Percentiles rank a stretch among this genome's conserved stretches.
Evolutionary conservation across 2,329 filamentous ascomycete species (phyloP).

Genomic region (Teratosphaeria destructans): DNA sequence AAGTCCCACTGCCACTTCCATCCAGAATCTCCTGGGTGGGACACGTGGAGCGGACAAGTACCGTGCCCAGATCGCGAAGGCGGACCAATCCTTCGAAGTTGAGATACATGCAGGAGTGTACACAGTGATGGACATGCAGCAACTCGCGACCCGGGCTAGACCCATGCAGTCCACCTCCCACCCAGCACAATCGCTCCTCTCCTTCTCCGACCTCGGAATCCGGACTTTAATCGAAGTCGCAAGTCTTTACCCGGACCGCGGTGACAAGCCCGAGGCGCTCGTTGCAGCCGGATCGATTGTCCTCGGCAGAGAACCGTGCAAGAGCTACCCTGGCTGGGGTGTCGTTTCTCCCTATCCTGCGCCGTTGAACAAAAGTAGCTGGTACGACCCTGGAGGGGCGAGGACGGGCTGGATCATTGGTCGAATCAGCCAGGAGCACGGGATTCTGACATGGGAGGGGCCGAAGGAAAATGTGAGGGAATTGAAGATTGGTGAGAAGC

Average conservation of each 20-base stretch:
- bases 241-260: constrained; percentile 53
- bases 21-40: constrained; percentile 46
- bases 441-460: constrained; percentile 54
- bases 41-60: constrained; percentile 29
- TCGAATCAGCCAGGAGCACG: constrained; percentile 69
- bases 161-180: constrained; percentile 25
- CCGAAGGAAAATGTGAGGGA: constrained; percentile 31
- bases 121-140: constrained; percentile 65
- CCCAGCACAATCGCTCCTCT: constrained; percentile 23
- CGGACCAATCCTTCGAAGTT: constrained; percentile 32
- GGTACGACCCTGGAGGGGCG: constrained; percentile 29
- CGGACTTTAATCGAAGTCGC: constrained; percentile 63
- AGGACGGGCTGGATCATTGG: constrained; percentile 55
- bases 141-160: constrained; percentile 60
- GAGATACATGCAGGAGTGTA: constrained; percentile 73
- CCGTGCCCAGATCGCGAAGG: constrained; percentile 24
- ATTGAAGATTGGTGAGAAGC: constrained; percentile 53
- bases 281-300: constrained; percentile 60
- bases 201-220: constrained; percentile 51
- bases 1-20: constrained; percentile 60
- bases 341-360: constrained; percentile 50
- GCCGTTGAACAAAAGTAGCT: constrained; percentile 19
- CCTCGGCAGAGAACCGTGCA: constrained; percentile 62
- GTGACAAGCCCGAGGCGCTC: constrained; percentile 51
- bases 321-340: constrained; percentile 61